Evolutionary conservation across 495 filamentous ascomycete species (phyloP).

Genomic region (Lasiosphaeria hispida): DNA sequence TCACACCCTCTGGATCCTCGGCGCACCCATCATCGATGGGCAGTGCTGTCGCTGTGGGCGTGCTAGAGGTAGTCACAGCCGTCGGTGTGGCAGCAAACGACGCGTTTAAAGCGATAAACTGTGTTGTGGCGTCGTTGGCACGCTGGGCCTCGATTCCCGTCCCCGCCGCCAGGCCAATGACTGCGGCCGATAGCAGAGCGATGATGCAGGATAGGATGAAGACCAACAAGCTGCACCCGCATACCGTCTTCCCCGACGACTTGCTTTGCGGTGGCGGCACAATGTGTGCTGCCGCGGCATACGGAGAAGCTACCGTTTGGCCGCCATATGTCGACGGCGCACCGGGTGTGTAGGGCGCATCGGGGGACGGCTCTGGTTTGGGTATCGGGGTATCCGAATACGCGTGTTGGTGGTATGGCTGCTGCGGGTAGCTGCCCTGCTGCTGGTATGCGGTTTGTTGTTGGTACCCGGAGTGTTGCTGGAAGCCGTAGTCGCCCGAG

Average conservation of each 20-base stretch:
- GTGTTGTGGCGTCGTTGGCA: conserved; percentile 36
- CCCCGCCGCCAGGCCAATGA: conserved; percentile 44
- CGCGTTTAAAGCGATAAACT: conserved; percentile 24
- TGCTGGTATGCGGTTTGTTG: conserved; percentile 1
- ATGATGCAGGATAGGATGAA: conserved; percentile 43
- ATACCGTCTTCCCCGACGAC: conserved; percentile 22
- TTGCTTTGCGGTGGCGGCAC: conserved; percentile 4
- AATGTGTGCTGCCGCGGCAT: neutral
- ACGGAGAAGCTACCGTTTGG: conserved; percentile 12
- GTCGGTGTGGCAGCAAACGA: conserved; percentile 12
- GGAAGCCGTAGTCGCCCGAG: neutral
- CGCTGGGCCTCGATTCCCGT: conserved; percentile 41
- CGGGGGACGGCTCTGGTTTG: conserved; percentile 1
- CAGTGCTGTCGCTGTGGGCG: conserved; percentile 20
- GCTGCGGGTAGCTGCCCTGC: neutral
- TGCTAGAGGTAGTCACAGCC: conserved; percentile 18
- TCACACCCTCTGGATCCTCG: conserved; percentile 26
- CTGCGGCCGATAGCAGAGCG: conserved; percentile 37
- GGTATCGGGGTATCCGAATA: neutral
- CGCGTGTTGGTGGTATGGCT: neutral
- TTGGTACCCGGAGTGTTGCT: conserved; percentile 10
- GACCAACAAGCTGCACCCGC: conserved; percentile 37
- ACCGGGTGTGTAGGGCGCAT: neutral
- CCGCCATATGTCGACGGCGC: conserved; percentile 13
- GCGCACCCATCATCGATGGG: conserved; percentile 40